Evolutionary conservation across 2,329 filamentous ascomycete species (phyloP).

Genomic region (Exophiala bonariae): DNA sequence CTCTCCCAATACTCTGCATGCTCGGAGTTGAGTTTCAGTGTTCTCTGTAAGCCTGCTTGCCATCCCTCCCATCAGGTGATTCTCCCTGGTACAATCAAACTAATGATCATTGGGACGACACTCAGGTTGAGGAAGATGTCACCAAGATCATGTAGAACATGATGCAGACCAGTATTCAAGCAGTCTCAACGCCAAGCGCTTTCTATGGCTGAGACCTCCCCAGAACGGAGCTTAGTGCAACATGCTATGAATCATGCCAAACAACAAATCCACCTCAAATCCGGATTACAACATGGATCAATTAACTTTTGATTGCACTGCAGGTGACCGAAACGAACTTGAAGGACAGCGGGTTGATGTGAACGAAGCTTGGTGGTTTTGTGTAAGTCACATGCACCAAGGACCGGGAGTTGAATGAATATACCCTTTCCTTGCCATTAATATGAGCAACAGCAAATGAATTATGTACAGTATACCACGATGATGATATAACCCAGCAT

Average conservation of each 20-base stretch:
- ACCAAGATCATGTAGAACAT: slow-evolving; percentile 78
- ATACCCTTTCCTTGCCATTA: not conserved
- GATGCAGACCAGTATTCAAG: slow-evolving; percentile 1
- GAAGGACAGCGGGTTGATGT: slow-evolving; percentile 13
- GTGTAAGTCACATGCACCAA: too few relatives aligned
- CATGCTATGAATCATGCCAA: not conserved
- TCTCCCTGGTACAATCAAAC: slow-evolving; percentile 8
- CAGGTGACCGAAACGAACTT: slow-evolving; percentile 21
- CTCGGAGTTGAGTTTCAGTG: not conserved
- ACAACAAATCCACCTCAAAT: not conserved
- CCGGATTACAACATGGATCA: not conserved
- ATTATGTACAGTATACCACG: too few relatives aligned
- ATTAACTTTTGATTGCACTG: slow-evolving; percentile 14
- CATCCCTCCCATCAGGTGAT: slow-evolving; percentile 3
- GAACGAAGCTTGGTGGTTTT: not conserved
- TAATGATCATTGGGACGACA: slow-evolving; percentile 32
- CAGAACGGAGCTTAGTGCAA: not conserved
- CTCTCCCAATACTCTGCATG: not conserved
- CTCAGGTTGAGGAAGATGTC: slow-evolving; percentile 84
- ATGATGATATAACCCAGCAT: too few relatives aligned
- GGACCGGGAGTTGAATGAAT: too few relatives aligned
- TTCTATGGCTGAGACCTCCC: too few relatives aligned
- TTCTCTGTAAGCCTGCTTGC: not conserved
- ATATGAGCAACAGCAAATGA: not conserved
- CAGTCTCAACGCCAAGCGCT: not conserved